Base-by-base conservation (phyloP, 1,284 basidiomycete species). In the Fomitiporia mediterranea region DNA sequence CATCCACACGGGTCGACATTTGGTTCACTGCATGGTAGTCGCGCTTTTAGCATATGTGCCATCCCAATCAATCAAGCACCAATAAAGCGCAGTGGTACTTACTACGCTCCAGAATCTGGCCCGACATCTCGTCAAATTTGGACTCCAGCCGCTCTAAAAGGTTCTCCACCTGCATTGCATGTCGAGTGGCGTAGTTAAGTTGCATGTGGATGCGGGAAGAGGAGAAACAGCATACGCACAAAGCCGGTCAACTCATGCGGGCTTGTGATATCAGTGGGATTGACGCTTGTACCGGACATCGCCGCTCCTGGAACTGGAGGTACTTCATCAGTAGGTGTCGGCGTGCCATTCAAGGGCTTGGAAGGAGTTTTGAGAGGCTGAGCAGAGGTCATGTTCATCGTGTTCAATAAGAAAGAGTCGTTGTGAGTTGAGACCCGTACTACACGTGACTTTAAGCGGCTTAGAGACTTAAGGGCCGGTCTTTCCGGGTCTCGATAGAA, bases 51-150 rank as follows among this genome's bases (percentile, higher is more conserved):
- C 28, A 15, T 23, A 55, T n/a, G 38, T 42, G 34, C 17, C 34
- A 52, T 43, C 7, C 43, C 37, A 37, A 32, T 7, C 7, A 15
- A 8, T 3, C 15, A 34, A 51, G 21, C 13, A 51, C 13, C 15
- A 38, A 2, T 27, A 42, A 5, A 38, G 19, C 52, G 2, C 21
- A 44, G 56, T 17, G 37, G 55, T 51, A 75, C 86, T 62, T 66
- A 91, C 89, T 91, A 61, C 88, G 78, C 56, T 91, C 87, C 50
- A 91, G 76, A 61, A 91, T 87, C 67, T 90, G 86, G 15, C 73
- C 73, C 39, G 89, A 91, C 89, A 91, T 91, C 53, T 89, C 85
- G 62, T 91, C 88, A 65, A 91, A 91, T 62, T 89, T 89, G 40
- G 78, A 61, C 63, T 91, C 89, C 19, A 91, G 74, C 63, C 90